phyloP scores from a whole-genome alignment of 2,329 filamentous ascomycete genomes.

The Emergomyces africanus region DNA sequence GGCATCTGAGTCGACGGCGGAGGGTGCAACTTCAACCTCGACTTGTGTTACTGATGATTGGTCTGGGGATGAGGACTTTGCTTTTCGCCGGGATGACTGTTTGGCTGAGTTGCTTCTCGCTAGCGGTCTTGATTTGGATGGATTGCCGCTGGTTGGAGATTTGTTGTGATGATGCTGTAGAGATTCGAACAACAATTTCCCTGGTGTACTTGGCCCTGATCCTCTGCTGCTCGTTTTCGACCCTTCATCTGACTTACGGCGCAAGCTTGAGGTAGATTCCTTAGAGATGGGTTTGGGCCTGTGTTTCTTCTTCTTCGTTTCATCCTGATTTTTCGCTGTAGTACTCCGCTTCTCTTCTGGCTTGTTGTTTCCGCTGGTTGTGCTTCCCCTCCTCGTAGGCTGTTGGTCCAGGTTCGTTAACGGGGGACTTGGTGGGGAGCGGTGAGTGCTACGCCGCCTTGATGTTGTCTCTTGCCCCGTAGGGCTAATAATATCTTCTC shows the following conservation, averaged over 20 bases:
- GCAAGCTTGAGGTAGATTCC: conserved; percentile 30
- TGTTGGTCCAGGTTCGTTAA: conserved; percentile 33
- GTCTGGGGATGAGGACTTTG: conserved; percentile 19
- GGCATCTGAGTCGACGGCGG: conserved; percentile 31
- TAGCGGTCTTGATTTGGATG: conserved; percentile 22
- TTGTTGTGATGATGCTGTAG: conserved; percentile 23
- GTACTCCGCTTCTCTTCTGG: conserved; percentile 18
- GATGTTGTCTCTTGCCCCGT: conserved; percentile 16
- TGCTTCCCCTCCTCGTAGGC: conserved; percentile 24
- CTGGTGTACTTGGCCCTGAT: conserved; percentile 24
- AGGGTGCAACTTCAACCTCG: conserved; percentile 17
- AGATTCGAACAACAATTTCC: conserved; percentile 25
- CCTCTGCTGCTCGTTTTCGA: conserved; percentile 23
- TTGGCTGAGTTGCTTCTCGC: conserved; percentile 21
- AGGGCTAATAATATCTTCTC: conserved; percentile 12
- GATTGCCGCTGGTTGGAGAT: conserved; percentile 21
- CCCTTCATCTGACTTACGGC: conserved; percentile 26
- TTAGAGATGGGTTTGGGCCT: conserved; percentile 22
- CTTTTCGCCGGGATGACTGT: conserved; percentile 18
- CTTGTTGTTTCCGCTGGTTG: conserved; percentile 18
- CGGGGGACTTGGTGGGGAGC: conserved; percentile 36
- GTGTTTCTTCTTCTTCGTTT: conserved; percentile 24
- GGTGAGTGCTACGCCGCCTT: conserved; percentile 16
- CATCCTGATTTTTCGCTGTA: conserved; percentile 5
- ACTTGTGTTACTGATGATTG: conserved; percentile 25